These are phyloP conservation scores for Diaporthe capsici DNA, from an alignment of 2,329 filamentous ascomycete species.

Conservation along the genomic window DNA sequence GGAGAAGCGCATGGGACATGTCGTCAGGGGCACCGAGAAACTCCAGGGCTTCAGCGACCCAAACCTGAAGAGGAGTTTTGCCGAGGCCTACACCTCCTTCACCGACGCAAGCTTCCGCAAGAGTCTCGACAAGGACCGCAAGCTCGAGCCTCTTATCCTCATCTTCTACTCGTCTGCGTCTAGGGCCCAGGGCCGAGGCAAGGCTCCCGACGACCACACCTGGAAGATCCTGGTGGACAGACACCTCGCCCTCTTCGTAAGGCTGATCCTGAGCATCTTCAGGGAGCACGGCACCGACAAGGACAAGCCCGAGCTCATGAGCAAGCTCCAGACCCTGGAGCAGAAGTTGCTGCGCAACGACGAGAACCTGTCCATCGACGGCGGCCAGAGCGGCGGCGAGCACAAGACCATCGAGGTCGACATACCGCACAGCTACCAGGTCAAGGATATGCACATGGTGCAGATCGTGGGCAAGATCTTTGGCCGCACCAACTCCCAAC, in stretches of 20 bases:
- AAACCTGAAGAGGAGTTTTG: constrained; percentile 94
- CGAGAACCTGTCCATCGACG: constrained; percentile 82
- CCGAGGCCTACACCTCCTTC: constrained; percentile 92
- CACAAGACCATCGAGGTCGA: constrained; percentile 84
- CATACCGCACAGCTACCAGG: constrained; percentile 87
- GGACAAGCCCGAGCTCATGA: constrained; percentile 87
- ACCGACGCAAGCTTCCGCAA: constrained; percentile 91
- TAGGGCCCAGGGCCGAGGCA: constrained; percentile 84
- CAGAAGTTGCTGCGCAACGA: constrained; percentile 95
- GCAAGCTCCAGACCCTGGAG: constrained; percentile 84
- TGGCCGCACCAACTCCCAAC: constrained; percentile 81
- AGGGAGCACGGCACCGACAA: constrained; percentile 88
- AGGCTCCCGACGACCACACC: constrained; percentile 82
- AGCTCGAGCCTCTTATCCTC: constrained; percentile 91
- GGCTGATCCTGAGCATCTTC: constrained; percentile 84
- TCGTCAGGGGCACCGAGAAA: constrained; percentile 85
- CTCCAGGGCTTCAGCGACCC: constrained; percentile 92
- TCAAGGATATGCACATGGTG: constrained; percentile 97
- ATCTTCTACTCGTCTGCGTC: constrained; percentile 98
- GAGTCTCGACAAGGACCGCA: constrained; percentile 92
- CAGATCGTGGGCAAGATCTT: constrained; percentile 90
- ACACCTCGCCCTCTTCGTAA: constrained; percentile 94
- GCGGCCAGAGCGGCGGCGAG: constrained; percentile 69
- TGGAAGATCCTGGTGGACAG: constrained; percentile 95
- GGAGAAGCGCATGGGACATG: constrained; percentile 82